These are phyloP conservation scores for Plasmopara viticola DNA, from an alignment of 352 stramenopile genomes.

Conservation along the genomic window DNA sequence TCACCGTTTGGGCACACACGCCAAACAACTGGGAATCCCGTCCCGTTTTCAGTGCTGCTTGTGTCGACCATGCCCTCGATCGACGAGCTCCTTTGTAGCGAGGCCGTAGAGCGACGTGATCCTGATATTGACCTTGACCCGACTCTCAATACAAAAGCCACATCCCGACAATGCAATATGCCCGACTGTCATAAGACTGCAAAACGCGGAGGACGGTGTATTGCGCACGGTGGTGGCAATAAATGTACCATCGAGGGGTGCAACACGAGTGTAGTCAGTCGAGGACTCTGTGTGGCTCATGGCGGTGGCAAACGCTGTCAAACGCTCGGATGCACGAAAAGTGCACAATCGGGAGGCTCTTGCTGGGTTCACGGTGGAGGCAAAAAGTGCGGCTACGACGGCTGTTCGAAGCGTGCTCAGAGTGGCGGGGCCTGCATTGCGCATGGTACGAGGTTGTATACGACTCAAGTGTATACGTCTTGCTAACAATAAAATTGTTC, in stretches of 20 bases:
- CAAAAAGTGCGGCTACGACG: slow-evolving; percentile 45
- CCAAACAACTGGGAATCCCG: too few relatives aligned
- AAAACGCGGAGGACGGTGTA: slow-evolving; percentile 42
- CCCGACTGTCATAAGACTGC: slow-evolving; percentile 37
- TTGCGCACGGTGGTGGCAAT: slow-evolving; percentile 42
- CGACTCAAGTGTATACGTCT: too few relatives aligned
- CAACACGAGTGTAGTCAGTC: slow-evolving; percentile 41
- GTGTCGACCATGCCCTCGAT: slow-evolving; percentile 14
- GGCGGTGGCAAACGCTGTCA: slow-evolving; percentile 35
- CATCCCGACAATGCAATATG: slow-evolving; percentile 25
- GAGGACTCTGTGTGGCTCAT: slow-evolving; percentile 26
- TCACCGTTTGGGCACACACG: too few relatives aligned
- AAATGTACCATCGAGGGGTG: slow-evolving; percentile 43
- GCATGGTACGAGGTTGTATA: slow-evolving; percentile 25
- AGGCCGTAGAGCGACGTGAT: neutral
- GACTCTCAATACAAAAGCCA: slow-evolving; percentile 1
- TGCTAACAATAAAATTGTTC: too few relatives aligned
- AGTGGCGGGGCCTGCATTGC: slow-evolving; percentile 43
- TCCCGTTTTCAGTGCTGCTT: neutral
- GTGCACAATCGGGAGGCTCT: slow-evolving; percentile 30
- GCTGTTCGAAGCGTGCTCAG: slow-evolving; percentile 40
- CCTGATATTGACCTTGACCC: too few relatives aligned
- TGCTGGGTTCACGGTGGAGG: slow-evolving; percentile 48
- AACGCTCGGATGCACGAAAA: slow-evolving; percentile 19
- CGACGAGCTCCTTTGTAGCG: slow-evolving; percentile 10